Percentiles rank a stretch among this genome's conserved stretches.
These are phyloP conservation scores for Malus hybrid DNA, from an alignment of 331 rosid genomes.

Conservation along the genomic window DNA sequence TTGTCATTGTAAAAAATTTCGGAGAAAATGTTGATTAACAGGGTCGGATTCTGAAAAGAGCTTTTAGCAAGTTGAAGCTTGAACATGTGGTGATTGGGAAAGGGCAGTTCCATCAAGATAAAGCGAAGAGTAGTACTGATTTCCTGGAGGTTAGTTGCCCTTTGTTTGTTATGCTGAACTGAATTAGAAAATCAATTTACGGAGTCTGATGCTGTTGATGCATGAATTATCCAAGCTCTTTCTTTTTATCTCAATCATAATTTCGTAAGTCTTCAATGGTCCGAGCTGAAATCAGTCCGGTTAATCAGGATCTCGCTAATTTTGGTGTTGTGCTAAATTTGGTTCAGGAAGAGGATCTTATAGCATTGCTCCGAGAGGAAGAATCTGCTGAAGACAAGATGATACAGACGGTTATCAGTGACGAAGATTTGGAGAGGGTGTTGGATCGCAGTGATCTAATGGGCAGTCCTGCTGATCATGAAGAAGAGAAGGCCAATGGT, in stretches of 20 bases:
- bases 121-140: constrained; percentile 24
- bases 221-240: too few species aligned
- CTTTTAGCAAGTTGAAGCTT: constrained; percentile 94
- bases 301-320: neutral
- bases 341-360: constrained; percentile 59
- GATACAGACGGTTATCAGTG: constrained; percentile 63
- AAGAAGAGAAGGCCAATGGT: constrained; percentile 5
- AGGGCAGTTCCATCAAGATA: constrained; percentile 89
- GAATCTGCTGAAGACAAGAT: constrained; percentile 76
- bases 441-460: constrained; percentile 81
- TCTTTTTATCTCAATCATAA: neutral
- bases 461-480: neutral
- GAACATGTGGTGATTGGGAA: constrained; percentile 93
- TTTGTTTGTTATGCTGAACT: neutral
- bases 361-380: constrained; percentile 64
- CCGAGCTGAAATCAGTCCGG: too few species aligned
- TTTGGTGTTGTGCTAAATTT: neutral
- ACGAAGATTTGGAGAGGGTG: constrained; percentile 61
- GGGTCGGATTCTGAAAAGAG: constrained; percentile 92
- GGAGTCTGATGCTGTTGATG: too few species aligned
- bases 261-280: neutral
- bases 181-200: neutral
- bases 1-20: neutral
- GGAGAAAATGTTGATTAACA: constrained; percentile 23
- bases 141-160: constrained; percentile 45